Conservation (phyloP, 345 rosid genomes). For the Eutrema japonicum region DNA sequence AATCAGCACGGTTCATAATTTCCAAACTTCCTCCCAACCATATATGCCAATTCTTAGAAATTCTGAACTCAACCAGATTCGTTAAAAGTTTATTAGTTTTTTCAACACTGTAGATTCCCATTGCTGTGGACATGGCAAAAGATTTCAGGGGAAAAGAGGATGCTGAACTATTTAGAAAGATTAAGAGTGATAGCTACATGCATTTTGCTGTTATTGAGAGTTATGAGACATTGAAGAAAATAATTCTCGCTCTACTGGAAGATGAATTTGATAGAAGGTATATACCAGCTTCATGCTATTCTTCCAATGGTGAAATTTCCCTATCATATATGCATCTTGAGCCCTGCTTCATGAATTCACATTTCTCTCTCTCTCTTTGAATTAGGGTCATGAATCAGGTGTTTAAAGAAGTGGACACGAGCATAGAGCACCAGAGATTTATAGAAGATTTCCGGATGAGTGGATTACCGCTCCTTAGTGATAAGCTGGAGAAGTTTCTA, state of each 20-base stretch:
- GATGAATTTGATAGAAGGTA: conserved; percentile 68
- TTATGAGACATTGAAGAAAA: conserved; percentile 70
- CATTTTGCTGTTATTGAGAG: conserved; percentile 74
- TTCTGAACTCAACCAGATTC: neutral
- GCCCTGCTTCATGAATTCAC: conserved; percentile 9
- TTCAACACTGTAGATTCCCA: conserved; percentile 67
- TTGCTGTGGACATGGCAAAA: conserved; percentile 97
- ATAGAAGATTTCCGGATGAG: conserved; percentile 66
- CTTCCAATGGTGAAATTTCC: neutral
- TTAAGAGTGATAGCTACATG: conserved; percentile 70
- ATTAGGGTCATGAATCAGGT: conserved; percentile 60
- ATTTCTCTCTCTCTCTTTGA: conserved; percentile 27
- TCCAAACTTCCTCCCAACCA: neutral
- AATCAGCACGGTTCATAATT: neutral
- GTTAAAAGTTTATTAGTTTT: neutral
- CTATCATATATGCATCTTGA: conserved; percentile 9
- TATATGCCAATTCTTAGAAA: neutral
- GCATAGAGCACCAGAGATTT: conserved; percentile 54
- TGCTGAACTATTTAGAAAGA: conserved; percentile 73
- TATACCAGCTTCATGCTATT: conserved; percentile 31
- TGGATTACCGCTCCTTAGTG: conserved; percentile 72
- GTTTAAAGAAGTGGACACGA: conserved; percentile 53
- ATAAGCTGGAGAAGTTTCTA: conserved; percentile 80
- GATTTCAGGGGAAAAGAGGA: conserved; percentile 79
- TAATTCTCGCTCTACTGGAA: conserved; percentile 60